Evolutionary conservation across 208 protist species (phyloP), one percentile per base, ranked within the genome.

Genomic region (Wallacemonas collosoma): DNA sequence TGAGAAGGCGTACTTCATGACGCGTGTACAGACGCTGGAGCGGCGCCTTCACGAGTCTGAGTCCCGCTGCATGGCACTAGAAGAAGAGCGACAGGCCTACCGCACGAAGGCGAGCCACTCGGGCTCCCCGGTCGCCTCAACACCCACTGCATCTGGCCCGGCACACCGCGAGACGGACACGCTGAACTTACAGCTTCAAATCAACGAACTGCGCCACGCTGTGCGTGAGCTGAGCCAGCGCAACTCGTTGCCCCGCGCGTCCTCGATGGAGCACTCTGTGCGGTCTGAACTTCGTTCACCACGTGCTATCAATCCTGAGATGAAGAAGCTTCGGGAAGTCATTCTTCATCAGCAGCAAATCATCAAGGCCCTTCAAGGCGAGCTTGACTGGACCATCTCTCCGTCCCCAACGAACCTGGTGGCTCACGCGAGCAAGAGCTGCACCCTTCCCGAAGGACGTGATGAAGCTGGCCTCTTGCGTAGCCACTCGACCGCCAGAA

Each of bases 331-430:
- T 67, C 77, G 80, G 45, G 67, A 65, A 15, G 82, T 87, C 15
- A 83, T 87, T 57, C 55, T 77, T 6, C 77, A 81, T 35, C 82
- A 87, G 60, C 77, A 82, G 54, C 78, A 87, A 57, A 79, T 73
- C 38, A 87, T 87, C 57, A 66, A 63, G 26, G 76, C 75, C 1
- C 55, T 87, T 38, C 71, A 83, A 72, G 73, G 75, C 39, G 64
- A 69, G 51, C 64, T 69, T 44, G 45, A 69, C 38, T 58, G 64
- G 51, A n/a, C 38, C 1, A 57, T 69, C 35, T 69, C 64, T 44
- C 64, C 51, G 11, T 69, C 64, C n/a, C 64, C 64, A 15, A n/a
- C 35, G 17, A 58, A 57, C 64, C 8, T 36, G 6, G 17, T 69
- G 11, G 7, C 8, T 12, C 60, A 65, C 0, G 14, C 60, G n/a